Evolutionary conservation across 2,329 filamentous ascomycete species (phyloP), one percentile per base, ranked within the genome.

Genomic region (Calonectria pauciramosa): DNA sequence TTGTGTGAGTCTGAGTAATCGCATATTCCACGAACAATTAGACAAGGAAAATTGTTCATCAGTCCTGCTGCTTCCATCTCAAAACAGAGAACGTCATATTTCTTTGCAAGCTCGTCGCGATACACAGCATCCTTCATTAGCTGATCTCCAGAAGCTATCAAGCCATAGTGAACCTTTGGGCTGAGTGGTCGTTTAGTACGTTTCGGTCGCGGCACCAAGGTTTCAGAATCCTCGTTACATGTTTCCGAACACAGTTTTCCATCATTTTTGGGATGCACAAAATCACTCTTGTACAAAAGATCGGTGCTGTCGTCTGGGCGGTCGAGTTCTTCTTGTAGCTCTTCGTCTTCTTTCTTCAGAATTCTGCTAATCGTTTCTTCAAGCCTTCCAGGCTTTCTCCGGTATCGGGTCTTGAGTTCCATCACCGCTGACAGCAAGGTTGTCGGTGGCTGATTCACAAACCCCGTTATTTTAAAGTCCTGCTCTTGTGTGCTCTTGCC

Each of bases 1-100:
- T 72, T 77, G 70, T 86, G 84, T 0, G 78, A 80, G 65, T 87
- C 85, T 2, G 84, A 77, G 64, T 86, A 87, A 49, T 85, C 82
- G 34, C 82, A 87, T 0, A 86, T 83, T 0, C 85, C 85, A 4
- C 84, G 80, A 13, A 87, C 82, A 0, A 84, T 77, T 0, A 86
- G 38, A n/a, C 82, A 86, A 0, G 82, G 82, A 3, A 84, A 77
- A 0, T 74, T 70, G 4, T 78, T 72, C 71, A 74, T 77, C 1
- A 83, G 23, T 0, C 81, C 82, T 0, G 81, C 80, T 0, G 78
- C 80, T 44, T 77, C 70, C 71, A 71, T 70, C 18, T 69, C 67
- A 20, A 69, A 49, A 13, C 67, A 69, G 7, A 69, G 26, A 4
- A 69, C 36, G 6, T 26, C 28, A 8, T n/a, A 4, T 34, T 36